Evolutionary conservation across 202 grass and related monocot genomes (phyloP), one percentile per base, ranked within the genome.

Genomic region (Brachypodium distachyon): DNA sequence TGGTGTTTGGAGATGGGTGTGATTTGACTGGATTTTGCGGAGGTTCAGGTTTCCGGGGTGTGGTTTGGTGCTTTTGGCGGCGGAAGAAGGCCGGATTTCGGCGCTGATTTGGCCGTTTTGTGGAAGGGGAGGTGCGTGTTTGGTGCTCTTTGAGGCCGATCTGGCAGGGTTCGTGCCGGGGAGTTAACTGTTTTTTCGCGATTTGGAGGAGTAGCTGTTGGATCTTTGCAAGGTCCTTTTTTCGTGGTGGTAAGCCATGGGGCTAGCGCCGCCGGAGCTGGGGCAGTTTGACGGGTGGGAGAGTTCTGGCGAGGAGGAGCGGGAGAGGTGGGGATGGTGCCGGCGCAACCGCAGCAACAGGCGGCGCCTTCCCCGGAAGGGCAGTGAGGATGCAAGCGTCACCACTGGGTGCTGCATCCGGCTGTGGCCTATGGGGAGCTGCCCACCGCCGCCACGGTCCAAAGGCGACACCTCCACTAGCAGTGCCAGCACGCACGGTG

Each of bases 381-480:
- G 37, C 64, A 59, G 39, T 47, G 76, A 82, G 26, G 85, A 83
- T 32, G 28, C 33, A 2, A 67, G 62, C 26, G 91, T 72, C 37
- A 33, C 80, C 38, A 84, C 82, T 0, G 85, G 87, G 1, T 94
- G 91, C 76, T 94, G 91, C 85, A 88, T 88, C 67, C 88, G 86
- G 23, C 81, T 90, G 28, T 82, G 85, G 51, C 72, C 83, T 4
- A 65, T 85, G 9, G 64, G 85, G 27, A 70, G 72, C 52, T 94
- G 91, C 87, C 80, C 80, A n/a, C 78, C 62, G 13, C 79, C n/a
- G 10, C 78, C 67, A 1, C 70, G 82, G 18, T 87, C 87, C 87
- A 94, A 94, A 55, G 87, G 90, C 54, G 87, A 94, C 62, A 81
- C 87, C 14, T 94, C 91, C 76, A 90, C 86, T 48, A 88, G 91